Base-by-base conservation (phyloP, 805 yeast genomes). In the Cyberlindnera maritima region DNA sequence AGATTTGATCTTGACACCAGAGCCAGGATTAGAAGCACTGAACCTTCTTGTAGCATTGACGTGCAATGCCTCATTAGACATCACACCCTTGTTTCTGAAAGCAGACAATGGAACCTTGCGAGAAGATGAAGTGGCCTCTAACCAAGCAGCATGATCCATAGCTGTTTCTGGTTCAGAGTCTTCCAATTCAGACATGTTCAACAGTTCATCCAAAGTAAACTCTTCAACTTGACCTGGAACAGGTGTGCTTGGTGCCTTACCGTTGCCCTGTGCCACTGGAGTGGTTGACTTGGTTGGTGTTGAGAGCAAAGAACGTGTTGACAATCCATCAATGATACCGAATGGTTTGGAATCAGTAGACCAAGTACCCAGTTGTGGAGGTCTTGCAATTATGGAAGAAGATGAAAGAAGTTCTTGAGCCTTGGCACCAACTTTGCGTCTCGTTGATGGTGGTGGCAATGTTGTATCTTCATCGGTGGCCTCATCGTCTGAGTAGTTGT, bases 351-450 rank as follows among this genome's bases (percentile, higher is more conserved):
- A 79, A 43, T 84, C 79, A 6, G 95, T 84, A 31, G 85, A 82
- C 95, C 97, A 92, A 2, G 96, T 85, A 0, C 97, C 98, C 48
- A 92, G 71, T 23, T 88, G 79, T 2, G 99, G 99, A 4, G 98
- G 97, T 44, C 96, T 71, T 52, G 89, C 81, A 44, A 91, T 89
- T 20, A 88, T 85, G 6, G 85, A 82, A 42, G 90, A 85, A 1
- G 96, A 84, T 5, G 96, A 84, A n/a, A 92, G 77, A 6, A 92
- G 88, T 65, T 92, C 98, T 53, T 92, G 90, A n/a, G 88, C 84
- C 56, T 88, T 86, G 11, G 86, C 77, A 2, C 96, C 95, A 34
- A 79, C 75, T 48, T 68, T 71, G 47, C 74, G 79, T 37, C 76
- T 70, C 15, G 80, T 72, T 3, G 85, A 72, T 6, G 85, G 80